Base-by-base conservation (phyloP, 805 yeast genomes). In the Jamesozyma hellenica region DNA sequence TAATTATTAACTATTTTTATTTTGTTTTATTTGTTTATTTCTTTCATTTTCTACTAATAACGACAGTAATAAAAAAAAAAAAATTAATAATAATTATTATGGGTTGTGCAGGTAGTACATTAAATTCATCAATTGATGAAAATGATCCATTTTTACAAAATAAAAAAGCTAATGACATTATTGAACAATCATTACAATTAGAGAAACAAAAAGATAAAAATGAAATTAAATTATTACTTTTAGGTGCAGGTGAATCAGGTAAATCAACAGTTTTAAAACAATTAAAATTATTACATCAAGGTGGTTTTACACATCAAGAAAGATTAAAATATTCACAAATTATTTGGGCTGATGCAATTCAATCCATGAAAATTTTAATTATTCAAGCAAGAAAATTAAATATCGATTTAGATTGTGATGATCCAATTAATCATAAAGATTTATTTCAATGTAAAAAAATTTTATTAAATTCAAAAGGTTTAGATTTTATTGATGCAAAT, bases 161-260 rank as follows among this genome's bases (percentile, higher is more conserved):
- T 41, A 71, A 72, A 50, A 63, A 65, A 40, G 70, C 76, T 23
- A 77, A 79, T 42, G 79, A 74, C 44, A 74, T 71, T 5, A 78
- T 83, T 38, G 88, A 82, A 47, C 79, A 77, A 51, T 64, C 76
- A 14, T 55, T 82, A 40, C 71, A 68, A 45, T 62, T 68, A 45
- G 73, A 66, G 43, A 73, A 70, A 44, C 72, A 71, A 42, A 63
- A 67, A 35, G 77, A 72, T 34, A 74, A 70, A 50, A 73, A 74
- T 43, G 79, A 74, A 48, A 71, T 81, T 28, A 85, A 81, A 56
- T 66, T 90, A 44, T 61, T 90, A 30, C 66, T 90, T n/a, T 63
- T 87, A 28, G 96, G 97, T 32, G 84, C 97, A 0, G 97, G 96
- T 4, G 97, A 88, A 56, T 79, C 90, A 38, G 96, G 97, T 5